These are phyloP conservation scores for Circinella umbellata DNA, from an alignment of 371 early-diverging fungal species.

Conservation along the genomic window DNA sequence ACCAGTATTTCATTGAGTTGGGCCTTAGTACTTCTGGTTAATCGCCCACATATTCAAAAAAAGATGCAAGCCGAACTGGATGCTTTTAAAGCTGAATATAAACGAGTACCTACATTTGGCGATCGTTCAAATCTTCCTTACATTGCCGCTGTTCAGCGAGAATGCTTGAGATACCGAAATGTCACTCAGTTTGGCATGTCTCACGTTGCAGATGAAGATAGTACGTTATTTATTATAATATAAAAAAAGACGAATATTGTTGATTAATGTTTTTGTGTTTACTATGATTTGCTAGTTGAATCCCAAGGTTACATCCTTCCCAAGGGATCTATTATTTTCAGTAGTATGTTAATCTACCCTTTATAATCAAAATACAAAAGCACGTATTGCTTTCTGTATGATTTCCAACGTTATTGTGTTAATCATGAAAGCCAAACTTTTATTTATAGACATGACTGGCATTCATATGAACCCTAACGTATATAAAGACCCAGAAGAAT, in stretches of 20 bases:
- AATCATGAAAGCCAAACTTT: no score
- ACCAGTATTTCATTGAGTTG: conserved; percentile 21
- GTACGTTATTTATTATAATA: conserved; percentile 7
- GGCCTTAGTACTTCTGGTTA: conserved; percentile 19
- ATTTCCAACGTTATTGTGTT: no score
- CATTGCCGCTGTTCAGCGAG: conserved; percentile 20
- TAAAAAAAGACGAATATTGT: not conserved
- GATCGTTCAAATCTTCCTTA: conserved; percentile 20
- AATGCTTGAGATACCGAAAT: conserved; percentile 25
- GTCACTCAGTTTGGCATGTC: conserved; percentile 14
- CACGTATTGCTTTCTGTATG: no score
- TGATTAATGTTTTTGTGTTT: not conserved
- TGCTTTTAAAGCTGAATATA: conserved; percentile 16
- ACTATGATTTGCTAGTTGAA: conserved; percentile 7
- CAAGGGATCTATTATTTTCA: conserved; percentile 13
- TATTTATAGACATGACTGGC: conserved; percentile 13
- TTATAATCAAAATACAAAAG: no score
- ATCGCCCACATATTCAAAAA: conserved; percentile 25
- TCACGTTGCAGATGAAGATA: conserved; percentile 21
- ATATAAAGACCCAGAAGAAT: conserved; percentile 15
- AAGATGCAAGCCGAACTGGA: conserved; percentile 20
- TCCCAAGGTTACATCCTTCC: conserved; percentile 21
- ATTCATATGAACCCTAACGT: conserved; percentile 16
- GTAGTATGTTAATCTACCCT: not conserved
- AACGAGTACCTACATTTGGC: conserved; percentile 19